Percentiles rank a stretch among this genome's conserved stretches.
Evolutionary conservation across 2,329 filamentous ascomycete species (phyloP).

Genomic region (Sclerotinia glacialis): DNA sequence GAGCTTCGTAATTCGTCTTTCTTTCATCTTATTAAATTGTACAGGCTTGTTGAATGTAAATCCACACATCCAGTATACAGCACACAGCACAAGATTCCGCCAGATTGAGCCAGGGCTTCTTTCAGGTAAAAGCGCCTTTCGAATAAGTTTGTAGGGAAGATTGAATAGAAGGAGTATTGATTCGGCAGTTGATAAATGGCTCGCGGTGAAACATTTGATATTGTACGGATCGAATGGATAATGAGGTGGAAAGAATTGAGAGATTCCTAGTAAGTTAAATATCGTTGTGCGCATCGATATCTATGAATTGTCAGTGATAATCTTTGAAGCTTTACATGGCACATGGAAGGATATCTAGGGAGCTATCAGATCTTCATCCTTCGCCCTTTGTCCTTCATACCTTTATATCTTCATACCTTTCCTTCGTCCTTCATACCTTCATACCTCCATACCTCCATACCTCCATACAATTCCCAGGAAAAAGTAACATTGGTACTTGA

Average conservation of each 20-base stretch:
- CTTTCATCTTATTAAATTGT: neutral
- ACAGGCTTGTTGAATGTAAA: neutral
- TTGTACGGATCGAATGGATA: neutral
- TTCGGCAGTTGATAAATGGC: neutral
- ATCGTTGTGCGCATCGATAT: slow-evolving; percentile 1
- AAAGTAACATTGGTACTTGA: neutral
- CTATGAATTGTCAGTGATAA: slow-evolving; percentile 9
- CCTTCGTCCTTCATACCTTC: neutral
- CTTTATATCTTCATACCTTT: neutral
- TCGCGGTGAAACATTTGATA: neutral
- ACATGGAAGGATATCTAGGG: neutral
- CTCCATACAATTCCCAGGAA: neutral
- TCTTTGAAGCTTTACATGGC: neutral
- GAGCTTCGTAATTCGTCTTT: neutral
- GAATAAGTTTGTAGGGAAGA: neutral
- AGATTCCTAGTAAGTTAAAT: neutral
- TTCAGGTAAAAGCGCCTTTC: neutral
- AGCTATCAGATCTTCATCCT: neutral
- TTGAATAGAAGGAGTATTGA: neutral
- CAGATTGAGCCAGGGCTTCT: neutral
- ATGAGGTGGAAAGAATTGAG: neutral
- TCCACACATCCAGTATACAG: neutral
- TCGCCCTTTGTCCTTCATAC: neutral
- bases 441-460: neutral
- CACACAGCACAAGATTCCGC: neutral